Evolutionary conservation across 805 yeast genomes (phyloP), one percentile per base, ranked within the genome.

Genomic region (Zygosaccharomyces siamensis): DNA sequence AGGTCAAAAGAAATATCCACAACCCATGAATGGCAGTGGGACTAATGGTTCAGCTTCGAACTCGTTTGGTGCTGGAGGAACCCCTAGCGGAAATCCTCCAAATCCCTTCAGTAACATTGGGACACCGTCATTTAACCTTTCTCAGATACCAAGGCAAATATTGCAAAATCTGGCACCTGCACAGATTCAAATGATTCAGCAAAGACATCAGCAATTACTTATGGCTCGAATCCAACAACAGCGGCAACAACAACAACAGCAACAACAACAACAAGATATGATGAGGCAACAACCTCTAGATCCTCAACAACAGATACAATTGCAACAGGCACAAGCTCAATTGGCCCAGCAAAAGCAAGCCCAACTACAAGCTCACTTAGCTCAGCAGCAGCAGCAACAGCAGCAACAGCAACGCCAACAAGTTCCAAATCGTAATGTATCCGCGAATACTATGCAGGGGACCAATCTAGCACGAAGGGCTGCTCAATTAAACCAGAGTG

Each of bases 171-270:
- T 66, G 37, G 58, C 63, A 1, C 65, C 63, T 35, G 60, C 55
- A n/a, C 69, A 64, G 47, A 49, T 64, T 24, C 66, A 60, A 41
- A 56, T 62, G 59, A 64, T 64, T 14, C 69, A 67, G 46, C 69
- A 64, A 40, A 60, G 61, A 45, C 69, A 66, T 48, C 68, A 66
- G 37, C 70, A 64, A 46, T 30, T 63, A 23, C 45, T 65, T 35
- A 47, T 60, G 55, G 57, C 51, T 41, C 56, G 69, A 11, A 58
- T 64, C 7, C 67, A 63, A 47, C 62, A 58, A 37, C 60, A 57
- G 33, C 60, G 58, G 40, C 60, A 52, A 24, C 60, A 55, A 37
- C 56, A 47, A 31, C 53, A 50, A 23, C 44, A 39, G 36, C 45
- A 36, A 33, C 48, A 45, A 39, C 57, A 46, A n/a, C 59, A 49